Evolutionary conservation across 805 yeast genomes (phyloP).

Genomic region (Scheffersomyces spartinae): DNA sequence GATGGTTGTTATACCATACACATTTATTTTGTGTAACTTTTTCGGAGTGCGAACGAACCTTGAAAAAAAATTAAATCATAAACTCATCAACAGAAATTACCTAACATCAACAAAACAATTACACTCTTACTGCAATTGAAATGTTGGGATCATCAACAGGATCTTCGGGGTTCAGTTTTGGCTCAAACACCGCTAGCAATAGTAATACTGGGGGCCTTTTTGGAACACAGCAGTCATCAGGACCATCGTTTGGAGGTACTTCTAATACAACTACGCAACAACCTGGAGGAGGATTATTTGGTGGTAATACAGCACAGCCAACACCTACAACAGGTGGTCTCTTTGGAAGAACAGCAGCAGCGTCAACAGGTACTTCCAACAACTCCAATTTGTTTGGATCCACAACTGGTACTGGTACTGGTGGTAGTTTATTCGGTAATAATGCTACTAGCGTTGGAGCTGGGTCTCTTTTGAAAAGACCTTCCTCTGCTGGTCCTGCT

Average conservation of each 20-base stretch:
- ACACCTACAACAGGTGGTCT: conserved; percentile 4
- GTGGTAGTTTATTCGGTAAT: conserved; percentile 16
- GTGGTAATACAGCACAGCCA: conserved; percentile 6
- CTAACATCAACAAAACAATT: too few species aligned
- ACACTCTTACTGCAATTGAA: too few species aligned
- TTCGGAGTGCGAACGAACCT: too few species aligned
- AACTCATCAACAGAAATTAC: too few species aligned
- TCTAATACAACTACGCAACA: conserved; percentile 6
- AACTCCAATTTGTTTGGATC: conserved; percentile 1
- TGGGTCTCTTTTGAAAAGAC: conserved; percentile 14
- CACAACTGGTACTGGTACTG: conserved; percentile 5
- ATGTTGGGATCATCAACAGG: not conserved
- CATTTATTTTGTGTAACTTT: too few species aligned
- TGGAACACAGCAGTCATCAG: conserved; percentile 2
- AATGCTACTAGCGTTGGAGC: conserved; percentile 6
- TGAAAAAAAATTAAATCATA: too few species aligned
- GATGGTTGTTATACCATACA: too few species aligned
- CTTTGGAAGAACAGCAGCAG: conserved; percentile 8
- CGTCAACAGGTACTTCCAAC: conserved; percentile 1
- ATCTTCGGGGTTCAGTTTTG: conserved; percentile 7
- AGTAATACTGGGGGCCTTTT: conserved; percentile 4
- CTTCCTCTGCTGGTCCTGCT: conserved; percentile 4
- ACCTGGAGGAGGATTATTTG: conserved; percentile 11
- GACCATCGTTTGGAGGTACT: conserved; percentile 10
- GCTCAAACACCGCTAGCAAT: conserved; percentile 3